Evolutionary conservation across 371 early-diverging fungal genomes (phyloP).

Genomic region (Amoeboaphelidium occidentale): DNA sequence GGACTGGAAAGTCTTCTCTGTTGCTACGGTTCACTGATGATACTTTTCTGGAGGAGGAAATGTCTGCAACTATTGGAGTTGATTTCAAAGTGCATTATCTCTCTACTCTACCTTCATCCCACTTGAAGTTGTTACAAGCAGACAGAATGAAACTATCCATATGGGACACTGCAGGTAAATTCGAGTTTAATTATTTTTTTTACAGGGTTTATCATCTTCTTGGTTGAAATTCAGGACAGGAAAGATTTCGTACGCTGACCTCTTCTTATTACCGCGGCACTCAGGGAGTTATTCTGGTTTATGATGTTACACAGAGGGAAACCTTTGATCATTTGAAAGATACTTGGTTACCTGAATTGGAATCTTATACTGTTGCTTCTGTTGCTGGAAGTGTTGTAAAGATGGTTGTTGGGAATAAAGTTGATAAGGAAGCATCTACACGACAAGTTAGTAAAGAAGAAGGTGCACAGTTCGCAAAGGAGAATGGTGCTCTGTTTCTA

Average conservation of each 20-base stretch:
- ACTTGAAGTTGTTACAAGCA: neutral
- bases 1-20: constrained; percentile 95
- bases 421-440: constrained; percentile 50
- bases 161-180: constrained; percentile 61
- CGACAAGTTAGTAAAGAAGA: constrained; percentile 63
- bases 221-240: no score
- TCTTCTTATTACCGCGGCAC: constrained; percentile 96
- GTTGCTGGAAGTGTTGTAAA: constrained; percentile 51
- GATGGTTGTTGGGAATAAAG: constrained; percentile 94
- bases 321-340: constrained; percentile 65
- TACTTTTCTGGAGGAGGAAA: constrained; percentile 25
- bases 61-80: constrained; percentile 19
- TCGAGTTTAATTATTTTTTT: no score
- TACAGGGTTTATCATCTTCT: no score
- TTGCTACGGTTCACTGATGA: constrained; percentile 95
- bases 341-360: constrained; percentile 80
- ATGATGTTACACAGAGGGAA: constrained; percentile 80
- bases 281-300: constrained; percentile 61
- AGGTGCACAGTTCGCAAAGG: constrained; percentile 60
- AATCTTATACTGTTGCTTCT: constrained; percentile 72
- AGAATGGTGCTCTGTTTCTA: constrained; percentile 63
- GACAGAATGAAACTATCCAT: neutral
- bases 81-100: constrained; percentile 98
- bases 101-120: constrained; percentile 16
- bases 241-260: constrained; percentile 97